These are phyloP conservation scores for Yamadazyma endophytica DNA, from an alignment of 805 yeast species.

Conservation along the genomic window DNA sequence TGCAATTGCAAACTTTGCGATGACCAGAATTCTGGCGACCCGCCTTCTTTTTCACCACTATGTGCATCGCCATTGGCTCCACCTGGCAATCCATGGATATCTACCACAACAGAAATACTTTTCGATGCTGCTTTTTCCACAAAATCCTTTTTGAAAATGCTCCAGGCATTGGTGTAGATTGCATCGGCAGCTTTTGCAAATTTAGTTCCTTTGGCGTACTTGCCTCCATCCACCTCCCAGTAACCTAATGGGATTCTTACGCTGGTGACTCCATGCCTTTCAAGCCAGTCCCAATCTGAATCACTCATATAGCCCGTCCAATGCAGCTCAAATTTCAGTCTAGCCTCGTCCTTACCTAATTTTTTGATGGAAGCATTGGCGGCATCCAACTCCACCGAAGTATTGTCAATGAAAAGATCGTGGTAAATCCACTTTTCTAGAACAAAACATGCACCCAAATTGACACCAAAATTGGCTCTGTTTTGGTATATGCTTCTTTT, in stretches of 20 bases:
- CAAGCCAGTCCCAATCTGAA: constrained; percentile 78
- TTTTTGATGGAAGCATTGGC: constrained; percentile 45
- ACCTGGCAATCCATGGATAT: constrained; percentile 85
- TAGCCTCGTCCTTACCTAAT: constrained; percentile 53
- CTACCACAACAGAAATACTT: constrained; percentile 73
- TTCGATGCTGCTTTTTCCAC: constrained; percentile 56
- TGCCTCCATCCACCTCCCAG: constrained; percentile 76
- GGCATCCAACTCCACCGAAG: constrained; percentile 72
- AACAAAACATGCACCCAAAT: constrained; percentile 77
- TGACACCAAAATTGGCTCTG: constrained; percentile 75
- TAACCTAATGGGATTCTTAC: constrained; percentile 88
- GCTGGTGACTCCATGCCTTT: constrained; percentile 64
- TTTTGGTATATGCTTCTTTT: constrained; percentile 45
- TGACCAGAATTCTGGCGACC: constrained; percentile 64
- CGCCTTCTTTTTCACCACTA: constrained; percentile 60
- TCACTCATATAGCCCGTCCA: constrained; percentile 62
- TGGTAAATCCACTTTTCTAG: constrained; percentile 77
- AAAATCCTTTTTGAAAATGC: constrained; percentile 44
- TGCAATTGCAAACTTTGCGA: constrained; percentile 35
- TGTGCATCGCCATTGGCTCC: constrained; percentile 89
- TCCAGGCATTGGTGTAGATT: constrained; percentile 78
- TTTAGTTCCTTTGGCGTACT: constrained; percentile 54
- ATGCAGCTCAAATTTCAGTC: constrained; percentile 52
- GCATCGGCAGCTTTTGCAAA: constrained; percentile 45
- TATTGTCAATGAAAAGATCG: constrained; percentile 49